Conservation (phyloP, 164 flowering plant genomes). For the Euptelea pleiosperma region DNA sequence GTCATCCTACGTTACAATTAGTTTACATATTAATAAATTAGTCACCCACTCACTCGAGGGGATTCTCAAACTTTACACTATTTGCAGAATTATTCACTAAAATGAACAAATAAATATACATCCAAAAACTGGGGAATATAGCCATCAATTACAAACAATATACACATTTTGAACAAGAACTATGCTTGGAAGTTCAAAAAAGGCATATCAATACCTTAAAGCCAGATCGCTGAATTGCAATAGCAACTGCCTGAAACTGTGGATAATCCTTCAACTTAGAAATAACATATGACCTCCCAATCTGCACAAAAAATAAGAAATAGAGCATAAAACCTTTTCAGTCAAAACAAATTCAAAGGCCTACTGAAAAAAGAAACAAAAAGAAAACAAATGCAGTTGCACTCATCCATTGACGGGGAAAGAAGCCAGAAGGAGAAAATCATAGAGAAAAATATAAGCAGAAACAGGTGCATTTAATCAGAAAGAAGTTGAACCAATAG, state of each 20-base stretch:
- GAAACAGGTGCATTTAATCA: too few species aligned
- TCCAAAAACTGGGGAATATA: too few species aligned
- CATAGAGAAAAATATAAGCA: too few species aligned
- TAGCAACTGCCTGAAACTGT: slow-evolving; percentile 73
- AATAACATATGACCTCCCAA: slow-evolving; percentile 72
- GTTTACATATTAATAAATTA: neutral
- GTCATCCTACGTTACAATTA: neutral
- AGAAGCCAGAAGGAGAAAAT: too few species aligned
- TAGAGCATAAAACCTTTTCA: too few species aligned
- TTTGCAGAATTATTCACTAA: too few species aligned
- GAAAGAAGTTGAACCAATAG: too few species aligned
- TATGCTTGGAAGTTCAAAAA: neutral
- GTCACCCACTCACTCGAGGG: neutral
- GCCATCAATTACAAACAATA: too few species aligned
- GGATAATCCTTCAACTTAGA: slow-evolving; percentile 90
- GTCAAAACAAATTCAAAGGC: neutral
- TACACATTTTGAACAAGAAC: too few species aligned
- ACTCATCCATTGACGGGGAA: too few species aligned
- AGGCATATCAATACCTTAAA: slow-evolving; percentile 50
- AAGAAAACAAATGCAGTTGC: too few species aligned
- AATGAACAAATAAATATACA: too few species aligned
- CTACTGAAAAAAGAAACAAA: neutral
- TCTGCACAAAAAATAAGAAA: slow-evolving; percentile 31
- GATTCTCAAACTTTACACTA: neutral
- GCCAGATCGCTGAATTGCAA: slow-evolving; percentile 82